Conservation (phyloP, 495 filamentous ascomycete genomes). For the Aspergillus avenaceus region DNA sequence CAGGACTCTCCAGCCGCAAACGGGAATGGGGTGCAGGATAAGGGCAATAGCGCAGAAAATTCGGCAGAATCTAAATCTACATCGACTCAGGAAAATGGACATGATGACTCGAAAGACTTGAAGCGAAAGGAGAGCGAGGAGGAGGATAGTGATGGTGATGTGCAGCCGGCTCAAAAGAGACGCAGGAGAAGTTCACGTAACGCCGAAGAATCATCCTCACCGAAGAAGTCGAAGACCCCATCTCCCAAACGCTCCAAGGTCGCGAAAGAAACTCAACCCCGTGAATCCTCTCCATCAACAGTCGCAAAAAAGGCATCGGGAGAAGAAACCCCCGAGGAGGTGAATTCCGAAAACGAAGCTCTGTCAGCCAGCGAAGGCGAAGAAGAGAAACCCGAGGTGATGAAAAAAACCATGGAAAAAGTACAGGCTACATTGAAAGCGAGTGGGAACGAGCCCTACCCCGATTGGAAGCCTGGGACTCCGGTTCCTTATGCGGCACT, state of each 20-base stretch:
- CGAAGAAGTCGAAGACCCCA: conserved; percentile 21
- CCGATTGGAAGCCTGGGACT: conserved; percentile 85
- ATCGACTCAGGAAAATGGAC: conserved; percentile 16
- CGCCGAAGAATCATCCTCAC: conserved; percentile 2
- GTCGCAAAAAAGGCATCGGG: conserved; percentile 29
- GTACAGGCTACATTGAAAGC: conserved; percentile 73
- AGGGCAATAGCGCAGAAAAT: conserved; percentile 31
- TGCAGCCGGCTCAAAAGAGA: conserved; percentile 47
- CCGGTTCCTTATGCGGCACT: conserved; percentile 93
- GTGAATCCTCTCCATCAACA: conserved; percentile 21
- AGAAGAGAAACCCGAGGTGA: conserved; percentile 70
- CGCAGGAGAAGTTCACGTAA: conserved; percentile 26
- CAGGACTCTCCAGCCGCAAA: conserved; percentile 8
- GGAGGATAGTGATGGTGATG: conserved; percentile 48
- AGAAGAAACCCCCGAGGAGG: conserved; percentile 33
- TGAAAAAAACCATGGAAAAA: conserved; percentile 73
- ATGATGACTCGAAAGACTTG: conserved; percentile 22
- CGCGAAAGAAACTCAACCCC: conserved; percentile 14
- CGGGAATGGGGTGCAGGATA: conserved; percentile 36
- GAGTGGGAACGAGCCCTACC: conserved; percentile 73
- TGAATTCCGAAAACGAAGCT: conserved; percentile 46
- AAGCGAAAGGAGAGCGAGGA: conserved; percentile 38
- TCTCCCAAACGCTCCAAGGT: conserved; percentile 23
- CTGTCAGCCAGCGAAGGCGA: conserved; percentile 54
- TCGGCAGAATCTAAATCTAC: conserved; percentile 22